Evolutionary conservation across 1,284 basidiomycete genomes (phyloP), one percentile per base, ranked within the genome.

Genomic region (Takashimella tepidaria): DNA sequence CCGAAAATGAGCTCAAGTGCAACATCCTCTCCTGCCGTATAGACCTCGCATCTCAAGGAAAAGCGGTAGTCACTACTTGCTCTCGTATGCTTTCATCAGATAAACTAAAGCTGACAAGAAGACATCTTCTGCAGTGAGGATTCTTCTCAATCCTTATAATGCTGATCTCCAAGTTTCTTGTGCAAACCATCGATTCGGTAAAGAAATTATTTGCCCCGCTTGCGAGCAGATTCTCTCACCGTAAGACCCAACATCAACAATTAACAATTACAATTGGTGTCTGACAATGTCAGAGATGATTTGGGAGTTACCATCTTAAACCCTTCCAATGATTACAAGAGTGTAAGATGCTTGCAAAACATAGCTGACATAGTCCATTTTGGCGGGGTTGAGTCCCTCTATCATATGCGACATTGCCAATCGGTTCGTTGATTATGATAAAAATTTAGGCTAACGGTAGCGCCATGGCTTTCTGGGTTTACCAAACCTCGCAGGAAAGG

Each of bases 91-190:
- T 37, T 16, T 22, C 19, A 10, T 24, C 0, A 21, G 19, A 6
- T 26, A 25, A 19, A 4, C 31, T 20, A 16, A 6, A 37, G 6
- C 27, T 27, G 16, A 5, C 21, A 22, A 26, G 45, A 23, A 67
- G 65, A 68, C 37, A 62, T 68, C 49, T 68, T 68, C 49, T 68
- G 66, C 54, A 47, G 66, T 68, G 42, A 37, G 66, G 41, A 19
- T 20, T 16, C 19, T 8, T 19, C 12, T 5, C 20, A 25, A 31
- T 22, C 8, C 0, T 40, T 37, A 25, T 13, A 25, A 16, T 21
- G 6, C 21, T 11, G 41, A 21, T 51, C 19, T n/a, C 4, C 5
- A 41, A 68, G 66, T 61, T 5, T 20, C 49, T 19, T 68, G 66
- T 44, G 66, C 62, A 3, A 66, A 66, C 41, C 37, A 54, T 6